Evolutionary conservation across 2,329 filamentous ascomycete genomes (phyloP), one percentile per base, ranked within the genome.

Genomic region (Aspergillus sp.): DNA sequence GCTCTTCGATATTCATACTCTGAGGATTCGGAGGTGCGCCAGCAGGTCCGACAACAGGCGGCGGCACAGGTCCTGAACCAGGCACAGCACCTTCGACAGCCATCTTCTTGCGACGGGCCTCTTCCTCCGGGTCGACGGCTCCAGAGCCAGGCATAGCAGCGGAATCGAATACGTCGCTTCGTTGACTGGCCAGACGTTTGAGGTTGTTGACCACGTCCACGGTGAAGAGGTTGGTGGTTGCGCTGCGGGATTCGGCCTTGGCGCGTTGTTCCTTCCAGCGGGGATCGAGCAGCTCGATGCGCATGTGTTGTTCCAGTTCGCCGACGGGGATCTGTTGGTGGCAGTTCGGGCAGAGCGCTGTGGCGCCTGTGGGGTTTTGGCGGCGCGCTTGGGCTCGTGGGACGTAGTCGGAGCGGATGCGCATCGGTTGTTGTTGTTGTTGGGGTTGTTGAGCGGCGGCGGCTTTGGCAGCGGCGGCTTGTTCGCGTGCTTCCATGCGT

Each of bases 251-350:
- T 49, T 96, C 92, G 15, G 91, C 88, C 75, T 96, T 96, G 60
- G 91, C 90, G 68, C 92, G 92, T 75, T 98, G 93, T 73, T 97
- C 93, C 75, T 96, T 96, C 93, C 94, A 98, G 61, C 90, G 86
- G 0, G 94, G 94, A 73, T 98, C 94, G 61, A 97, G 85, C 50
- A 97, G 84, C 78, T 98, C 94, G 73, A 98, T 96, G 76, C 91
- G 87, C 86, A 98, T 94, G 73, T 98, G 94, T 65, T 94, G 88
- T 62, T 95, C 91, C 66, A 97, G 84, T 78, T 98, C 94, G 69
- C 90, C 87, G 69, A 91, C 86, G 7, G 92, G 91, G 61, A 97
- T 92, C 67, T 91, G 88, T 78, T 96, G 91, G 68, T 91, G 90
- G 82, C 95, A 98, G 77, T 96, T 96, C 59, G 93, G 93, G 75